Percentiles rank a stretch among this genome's conserved stretches.
Conservation (phyloP, 331 rosid genomes). For the Acacia pycnantha region DNA sequence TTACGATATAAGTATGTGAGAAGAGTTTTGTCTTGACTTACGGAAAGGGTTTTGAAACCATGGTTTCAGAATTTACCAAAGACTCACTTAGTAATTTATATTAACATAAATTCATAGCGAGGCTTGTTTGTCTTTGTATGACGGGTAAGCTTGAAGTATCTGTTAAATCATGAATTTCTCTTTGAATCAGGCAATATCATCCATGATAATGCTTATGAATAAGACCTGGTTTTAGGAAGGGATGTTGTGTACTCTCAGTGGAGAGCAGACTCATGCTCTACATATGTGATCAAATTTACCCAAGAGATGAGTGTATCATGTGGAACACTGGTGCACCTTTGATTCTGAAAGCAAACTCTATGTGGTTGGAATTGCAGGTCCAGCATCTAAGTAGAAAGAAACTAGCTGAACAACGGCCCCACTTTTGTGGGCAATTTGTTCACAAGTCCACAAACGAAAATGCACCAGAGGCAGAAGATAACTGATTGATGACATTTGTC, state of each 20-base stretch:
- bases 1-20: too few relatives aligned
- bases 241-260: not conserved
- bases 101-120: not conserved
- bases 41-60: too few relatives aligned
- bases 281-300: not conserved
- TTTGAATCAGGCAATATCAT: not conserved
- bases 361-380: slow-evolving; percentile 45
- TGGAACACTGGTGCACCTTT: not conserved
- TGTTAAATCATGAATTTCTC: not conserved
- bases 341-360: slow-evolving; percentile 21
- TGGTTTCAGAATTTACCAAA: too few relatives aligned
- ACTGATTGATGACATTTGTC: slow-evolving; percentile 36
- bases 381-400: slow-evolving; percentile 66
- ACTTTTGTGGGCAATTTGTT: slow-evolving; percentile 65
- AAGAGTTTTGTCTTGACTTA: too few relatives aligned
- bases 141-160: not conserved
- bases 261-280: not conserved
- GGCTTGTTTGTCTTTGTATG: not conserved
- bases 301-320: not conserved
- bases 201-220: not conserved
- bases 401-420: slow-evolving; percentile 68
- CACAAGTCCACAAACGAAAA: slow-evolving; percentile 45
- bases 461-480: slow-evolving; percentile 44
- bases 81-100: too few relatives aligned
- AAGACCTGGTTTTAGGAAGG: not conserved